Base-by-base conservation (phyloP, 805 yeast genomes). In the Hanseniaspora valbyensis region DNA sequence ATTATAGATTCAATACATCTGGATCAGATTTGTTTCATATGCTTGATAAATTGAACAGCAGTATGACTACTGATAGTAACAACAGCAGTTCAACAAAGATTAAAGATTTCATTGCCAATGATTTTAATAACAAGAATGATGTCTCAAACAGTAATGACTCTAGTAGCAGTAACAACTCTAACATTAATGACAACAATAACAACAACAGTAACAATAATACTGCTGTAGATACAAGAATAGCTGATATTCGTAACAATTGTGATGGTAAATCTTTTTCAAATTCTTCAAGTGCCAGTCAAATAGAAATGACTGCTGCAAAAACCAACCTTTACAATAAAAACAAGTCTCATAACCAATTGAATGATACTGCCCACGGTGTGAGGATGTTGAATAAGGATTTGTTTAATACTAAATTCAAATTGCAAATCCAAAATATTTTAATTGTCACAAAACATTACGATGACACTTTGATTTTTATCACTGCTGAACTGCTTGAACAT, bases 361-460 rank as follows among this genome's bases (percentile, higher is more conserved):
- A 88, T 2, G 81, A 83, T 54, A 81, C 90, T 8, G 92, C 88
- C 3, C 82, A 83, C 61, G 88, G 87, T 2, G 89, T 84, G 6
- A 71, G 92, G 42, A 72, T 80, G 69, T 68, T 84, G 53, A 82
- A 85, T n/a, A 80, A 78, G 54, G 81, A 81, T 61, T 66, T 84
- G 34, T 72, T 78, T 49, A 77, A 77, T 56, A 84, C 89, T 3
- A 81, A 83, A 3, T 78, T 87, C 25, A 80, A 79, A 57, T 64
- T 87, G 19, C 80, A 81, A 50, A 79, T 83, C 18, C 73, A 74
- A 41, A 77, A 84, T 16, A 77, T 87, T 18, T 73, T 87, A 78
- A 77, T 87, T 13, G 88, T 88, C 18, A 87, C 95, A n/a, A 87
- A 87, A 63, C 92, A 94, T 1, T 72, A 94, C 50, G 96, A 88